These are phyloP conservation scores for Canavalia ensiformis DNA, from an alignment of 306 rosid species.

Conservation along the genomic window DNA sequence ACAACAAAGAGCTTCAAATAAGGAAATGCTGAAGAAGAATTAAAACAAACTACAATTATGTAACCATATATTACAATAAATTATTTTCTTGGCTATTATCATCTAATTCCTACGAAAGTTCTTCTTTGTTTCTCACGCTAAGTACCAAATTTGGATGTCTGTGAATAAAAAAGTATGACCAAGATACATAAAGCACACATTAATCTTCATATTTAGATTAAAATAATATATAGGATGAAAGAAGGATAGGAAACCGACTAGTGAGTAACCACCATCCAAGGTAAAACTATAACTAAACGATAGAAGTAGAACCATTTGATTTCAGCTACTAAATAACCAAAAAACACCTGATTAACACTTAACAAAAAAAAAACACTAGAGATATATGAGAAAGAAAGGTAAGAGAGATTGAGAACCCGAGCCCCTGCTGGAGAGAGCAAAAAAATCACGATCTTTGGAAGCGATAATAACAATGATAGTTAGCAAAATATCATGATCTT, in stretches of 20 bases:
- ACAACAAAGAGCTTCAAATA: conserved; percentile 1
- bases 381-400: conserved; percentile 1
- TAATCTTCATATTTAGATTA: background rate
- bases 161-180: background rate
- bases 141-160: conserved; percentile 29
- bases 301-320: background rate
- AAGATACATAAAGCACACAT: background rate
- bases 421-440: conserved; percentile 71
- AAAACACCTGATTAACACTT: background rate
- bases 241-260: background rate
- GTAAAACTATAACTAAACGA: conserved; percentile 17
- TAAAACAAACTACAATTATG: background rate
- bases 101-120: background rate
- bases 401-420: conserved; percentile 65
- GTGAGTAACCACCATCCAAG: conserved; percentile 1
- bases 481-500: too few species aligned
- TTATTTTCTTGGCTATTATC: background rate
- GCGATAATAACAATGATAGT: conserved; percentile 41
- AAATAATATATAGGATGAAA: background rate
- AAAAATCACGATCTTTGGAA: conserved; percentile 75
- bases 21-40: background rate
- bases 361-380: background rate
- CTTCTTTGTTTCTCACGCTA: background rate
- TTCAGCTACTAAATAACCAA: conserved; percentile 16
- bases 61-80: background rate